Evolutionary conservation across 768 basidiomycete genomes (phyloP).

Genomic region (Xerocomus spinulosus): DNA sequence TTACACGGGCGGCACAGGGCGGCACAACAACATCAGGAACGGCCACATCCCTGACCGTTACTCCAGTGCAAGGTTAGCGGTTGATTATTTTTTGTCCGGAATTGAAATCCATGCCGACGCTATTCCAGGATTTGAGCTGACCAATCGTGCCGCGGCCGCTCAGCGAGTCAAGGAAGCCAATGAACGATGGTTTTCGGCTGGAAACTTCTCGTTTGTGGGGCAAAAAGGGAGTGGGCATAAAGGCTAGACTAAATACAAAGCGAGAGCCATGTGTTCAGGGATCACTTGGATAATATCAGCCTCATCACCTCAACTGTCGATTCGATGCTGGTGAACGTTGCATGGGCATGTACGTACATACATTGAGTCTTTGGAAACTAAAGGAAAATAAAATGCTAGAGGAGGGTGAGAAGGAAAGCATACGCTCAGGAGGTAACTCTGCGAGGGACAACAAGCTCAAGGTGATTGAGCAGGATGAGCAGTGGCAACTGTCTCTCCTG

Average conservation of each 20-base stretch:
- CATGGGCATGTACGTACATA: constrained; percentile 13
- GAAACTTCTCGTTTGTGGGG: constrained; percentile 76
- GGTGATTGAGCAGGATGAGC: constrained; percentile 41
- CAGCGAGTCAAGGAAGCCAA: constrained; percentile 93
- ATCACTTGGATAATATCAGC: not conserved
- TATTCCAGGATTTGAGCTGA: constrained; percentile 75
- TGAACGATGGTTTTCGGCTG: constrained; percentile 91
- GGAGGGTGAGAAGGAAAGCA: not conserved
- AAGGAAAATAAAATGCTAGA: constrained; percentile 17
- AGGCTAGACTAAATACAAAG: constrained; percentile 15
- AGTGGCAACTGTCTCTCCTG: constrained; percentile 52
- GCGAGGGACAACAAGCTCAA: constrained; percentile 3
- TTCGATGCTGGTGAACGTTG: constrained; percentile 3
- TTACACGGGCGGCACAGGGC: constrained; percentile 67
- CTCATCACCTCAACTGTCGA: not conserved
- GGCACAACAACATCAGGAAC: constrained; percentile 66
- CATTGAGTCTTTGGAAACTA: constrained; percentile 12
- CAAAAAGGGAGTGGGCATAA: constrained; percentile 39
- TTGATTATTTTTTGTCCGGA: not conserved
- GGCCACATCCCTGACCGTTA: constrained; percentile 88
- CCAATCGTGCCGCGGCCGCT: constrained; percentile 83
- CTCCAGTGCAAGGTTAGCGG: constrained; percentile 83
- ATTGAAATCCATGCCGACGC: constrained; percentile 11
- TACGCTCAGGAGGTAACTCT: not conserved
- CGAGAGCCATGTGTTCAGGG: not conserved